Evolutionary conservation across 352 stramenopile species (phyloP), one percentile per base, ranked within the genome.

Genomic region (Phytopythium vexans): DNA sequence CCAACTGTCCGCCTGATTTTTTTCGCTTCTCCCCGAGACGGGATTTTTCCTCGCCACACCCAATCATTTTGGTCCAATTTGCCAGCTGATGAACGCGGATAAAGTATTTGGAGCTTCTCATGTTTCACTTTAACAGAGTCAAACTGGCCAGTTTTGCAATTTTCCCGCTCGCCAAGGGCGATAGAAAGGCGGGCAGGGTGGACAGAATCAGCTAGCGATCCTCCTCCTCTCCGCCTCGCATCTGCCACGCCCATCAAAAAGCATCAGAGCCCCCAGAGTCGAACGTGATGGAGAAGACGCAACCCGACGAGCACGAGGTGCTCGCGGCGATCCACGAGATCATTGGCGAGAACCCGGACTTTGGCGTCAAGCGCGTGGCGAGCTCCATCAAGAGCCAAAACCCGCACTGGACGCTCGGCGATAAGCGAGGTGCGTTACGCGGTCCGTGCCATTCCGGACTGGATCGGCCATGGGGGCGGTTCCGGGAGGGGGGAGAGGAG

Each of bases 331-430:
- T 92, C 69, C 48, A 78, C 53, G 49, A 56, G 16, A 66, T 88
- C 51, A 68, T 88, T 49, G 63, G 67, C 16, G 42, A 71, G 55
- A 88, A 89, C 60, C 76, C 79, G 8, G 66, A 88, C 8, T 89
- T 89, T 51, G 79, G 81, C 54, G 66, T 74, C 59, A 89, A 89
- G 74, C 78, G 79, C 52, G 72, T 91, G 21, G 62, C 71, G 27
- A 74, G 44, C 49, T 49, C 62, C 47, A 44, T 91, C 67, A 91
- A 89, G 66, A 64, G 73, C 54, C 63, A 67, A 52, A 86, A 89
- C 64, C 77, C 74, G 32, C 63, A 86, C 56, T 92, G 79, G 82
- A 66, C 71, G 36, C 64, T 92, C 41, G 70, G 72, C 48, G 82
- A 92, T 42, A 89, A 88, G 68, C 66, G 77, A 70, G 70, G 78